Evolutionary conservation across 108 stramenopile species (phyloP).

Genomic region (Nitzschia sp.): DNA sequence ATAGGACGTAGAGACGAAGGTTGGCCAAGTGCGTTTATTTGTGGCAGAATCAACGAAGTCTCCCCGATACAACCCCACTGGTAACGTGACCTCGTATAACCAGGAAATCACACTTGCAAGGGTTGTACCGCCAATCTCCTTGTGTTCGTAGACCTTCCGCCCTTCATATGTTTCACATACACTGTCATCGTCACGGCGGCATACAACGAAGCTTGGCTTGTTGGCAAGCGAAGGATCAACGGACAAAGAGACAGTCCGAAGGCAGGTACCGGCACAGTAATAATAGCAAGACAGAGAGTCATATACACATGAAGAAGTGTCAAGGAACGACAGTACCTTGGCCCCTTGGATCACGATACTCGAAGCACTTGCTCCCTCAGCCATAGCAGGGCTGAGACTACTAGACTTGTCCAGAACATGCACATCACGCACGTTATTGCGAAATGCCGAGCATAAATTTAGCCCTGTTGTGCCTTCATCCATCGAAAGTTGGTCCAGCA

Average conservation of each 20-base stretch:
- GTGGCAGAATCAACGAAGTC: background rate
- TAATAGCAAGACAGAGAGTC: background rate
- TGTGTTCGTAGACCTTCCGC: too few relatives aligned
- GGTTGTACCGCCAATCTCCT: too few relatives aligned
- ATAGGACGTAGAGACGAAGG: background rate
- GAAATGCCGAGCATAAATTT: background rate
- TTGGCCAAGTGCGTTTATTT: background rate
- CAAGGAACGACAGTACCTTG: background rate
- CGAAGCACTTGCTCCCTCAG: background rate
- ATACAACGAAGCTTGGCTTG: background rate
- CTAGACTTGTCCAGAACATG: background rate
- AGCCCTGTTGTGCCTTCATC: background rate
- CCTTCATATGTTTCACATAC: too few relatives aligned
- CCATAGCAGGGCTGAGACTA: background rate
- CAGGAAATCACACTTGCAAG: too few relatives aligned
- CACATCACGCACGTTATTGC: background rate
- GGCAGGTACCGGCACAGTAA: background rate
- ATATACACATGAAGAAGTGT: background rate
- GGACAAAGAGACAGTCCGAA: background rate
- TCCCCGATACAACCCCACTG: background rate
- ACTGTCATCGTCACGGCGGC: background rate
- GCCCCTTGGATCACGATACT: background rate
- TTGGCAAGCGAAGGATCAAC: background rate
- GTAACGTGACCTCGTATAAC: background rate
- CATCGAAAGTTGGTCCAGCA: background rate